Evolutionary conservation across 331 rosid genomes (phyloP).

Genomic region (Acacia pycnantha): DNA sequence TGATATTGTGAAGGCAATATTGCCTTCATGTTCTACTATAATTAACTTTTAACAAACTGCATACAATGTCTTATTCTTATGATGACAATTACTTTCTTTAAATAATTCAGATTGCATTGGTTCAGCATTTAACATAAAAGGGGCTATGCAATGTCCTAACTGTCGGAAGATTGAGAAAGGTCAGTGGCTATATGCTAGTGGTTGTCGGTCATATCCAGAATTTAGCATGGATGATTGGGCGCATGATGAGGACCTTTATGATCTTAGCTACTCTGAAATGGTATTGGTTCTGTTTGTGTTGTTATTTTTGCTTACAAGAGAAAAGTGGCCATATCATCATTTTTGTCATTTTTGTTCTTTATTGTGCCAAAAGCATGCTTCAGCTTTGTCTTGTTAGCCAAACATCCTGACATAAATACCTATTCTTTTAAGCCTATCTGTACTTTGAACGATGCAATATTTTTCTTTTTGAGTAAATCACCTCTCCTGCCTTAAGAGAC

Average conservation of each 20-base stretch:
- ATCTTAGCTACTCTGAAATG: constrained; percentile 92
- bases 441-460: neutral
- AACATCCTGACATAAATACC: neutral
- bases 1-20: neutral
- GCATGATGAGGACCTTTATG: constrained; percentile 93
- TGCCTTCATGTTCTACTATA: constrained; percentile 9
- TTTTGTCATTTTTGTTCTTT: neutral
- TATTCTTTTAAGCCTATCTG: neutral
- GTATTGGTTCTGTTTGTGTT: constrained; percentile 35
- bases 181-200: constrained; percentile 96
- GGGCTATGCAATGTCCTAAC: constrained; percentile 99
- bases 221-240: constrained; percentile 81
- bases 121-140: constrained; percentile 89
- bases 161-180: constrained; percentile 98
- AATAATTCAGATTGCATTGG: constrained; percentile 85
- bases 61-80: constrained; percentile 2
- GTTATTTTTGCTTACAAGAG: constrained; percentile 8
- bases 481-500: neutral
- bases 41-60: constrained; percentile 13
- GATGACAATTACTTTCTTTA: constrained; percentile 23
- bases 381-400: neutral
- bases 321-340: neutral
- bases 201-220: constrained; percentile 71
- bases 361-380: neutral
- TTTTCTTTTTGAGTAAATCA: neutral